These are phyloP conservation scores for Macrolepiota albuminosa DNA, from an alignment of 768 basidiomycete species.

Conservation along the genomic window DNA sequence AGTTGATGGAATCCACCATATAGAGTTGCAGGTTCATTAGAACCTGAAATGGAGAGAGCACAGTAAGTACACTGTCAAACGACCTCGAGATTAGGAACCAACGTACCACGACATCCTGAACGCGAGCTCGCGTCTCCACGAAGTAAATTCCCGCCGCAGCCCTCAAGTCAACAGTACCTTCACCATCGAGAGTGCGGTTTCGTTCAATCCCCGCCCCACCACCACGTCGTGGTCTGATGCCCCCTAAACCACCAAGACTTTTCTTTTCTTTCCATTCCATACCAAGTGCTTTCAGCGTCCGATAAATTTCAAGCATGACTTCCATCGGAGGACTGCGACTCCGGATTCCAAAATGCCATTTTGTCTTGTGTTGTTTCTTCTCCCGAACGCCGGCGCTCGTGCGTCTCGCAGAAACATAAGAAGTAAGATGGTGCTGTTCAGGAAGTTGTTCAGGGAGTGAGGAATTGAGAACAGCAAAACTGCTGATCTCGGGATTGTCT, in stretches of 20 bases:
- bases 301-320: slow-evolving; percentile 98
- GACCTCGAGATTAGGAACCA: slow-evolving; percentile 2
- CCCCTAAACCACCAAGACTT: slow-evolving; percentile 68
- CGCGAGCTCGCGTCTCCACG: slow-evolving; percentile 87
- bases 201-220: slow-evolving; percentile 50
- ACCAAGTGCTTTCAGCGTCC: slow-evolving; percentile 80
- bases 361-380: slow-evolving; percentile 73
- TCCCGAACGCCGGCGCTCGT: slow-evolving; percentile 36
- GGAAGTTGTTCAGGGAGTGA: slow-evolving; percentile 67
- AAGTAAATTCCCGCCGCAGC: slow-evolving; percentile 80
- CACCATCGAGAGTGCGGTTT: slow-evolving; percentile 56
- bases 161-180: slow-evolving; percentile 57
- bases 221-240: slow-evolving; percentile 31
- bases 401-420: slow-evolving; percentile 56
- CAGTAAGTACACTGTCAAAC: not conserved
- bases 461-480: slow-evolving; percentile 86
- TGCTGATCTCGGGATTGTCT: slow-evolving; percentile 42
- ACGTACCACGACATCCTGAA: slow-evolving; percentile 88
- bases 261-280: slow-evolving; percentile 99
- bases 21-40: slow-evolving; percentile 98
- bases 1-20: slow-evolving; percentile 93
- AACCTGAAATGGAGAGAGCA: slow-evolving; percentile 43
- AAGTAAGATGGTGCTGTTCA: slow-evolving; percentile 64
- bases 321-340: slow-evolving; percentile 96
- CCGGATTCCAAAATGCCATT: slow-evolving; percentile 98